Evolutionary conservation across 2,329 filamentous ascomycete genomes (phyloP), one percentile per base, ranked within the genome.

Genomic region (Penicillium oxalicum): DNA sequence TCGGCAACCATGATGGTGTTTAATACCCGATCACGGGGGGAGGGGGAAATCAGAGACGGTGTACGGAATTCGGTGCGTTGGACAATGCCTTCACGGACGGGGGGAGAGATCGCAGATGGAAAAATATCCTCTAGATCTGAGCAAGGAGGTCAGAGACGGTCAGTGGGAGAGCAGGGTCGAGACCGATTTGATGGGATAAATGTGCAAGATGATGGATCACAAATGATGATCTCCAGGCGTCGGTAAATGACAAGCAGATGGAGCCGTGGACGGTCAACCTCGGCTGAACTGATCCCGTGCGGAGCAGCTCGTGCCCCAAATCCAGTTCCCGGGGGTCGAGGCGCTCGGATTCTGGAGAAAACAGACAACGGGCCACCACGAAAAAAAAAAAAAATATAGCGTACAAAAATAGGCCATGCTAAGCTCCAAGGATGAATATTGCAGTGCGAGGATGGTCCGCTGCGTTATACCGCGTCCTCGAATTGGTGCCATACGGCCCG

Each of bases 1-100:
- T 94, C 79, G 53, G 80, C 80, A 61, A 83, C 81, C 81, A 84
- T 84, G 45, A 57, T 77, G 41, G 26, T 33, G 29, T 41, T 37
- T 9, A 47, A 35, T 44, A 49, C 26, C 36, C 48, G 36, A 40
- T 57, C 28, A 54, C 43, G 39, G 40, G 42, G 24, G 38, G 12
- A 11, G 29, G 8, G 29, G 29, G 29, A 11, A 32, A 32, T 11
- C 7, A 40, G 27, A 25, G 37, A 51, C 24, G 18, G 18, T 18
- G 18, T 18, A 18, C 18, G 18, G 18, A 18, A 18, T 18, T 18
- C 18, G 18, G 18, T 18, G 18, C 18, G 18, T 18, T 18, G 18
- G 18, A 18, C 18, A 18, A 18, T 18, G 18, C 18, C 18, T 18
- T 18, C 18, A 18, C 18, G 18, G 18, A 18, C 18, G 18, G 18